phyloP scores from a whole-genome alignment of 2,329 filamentous ascomycete genomes.

The Claviceps digitariae region DNA sequence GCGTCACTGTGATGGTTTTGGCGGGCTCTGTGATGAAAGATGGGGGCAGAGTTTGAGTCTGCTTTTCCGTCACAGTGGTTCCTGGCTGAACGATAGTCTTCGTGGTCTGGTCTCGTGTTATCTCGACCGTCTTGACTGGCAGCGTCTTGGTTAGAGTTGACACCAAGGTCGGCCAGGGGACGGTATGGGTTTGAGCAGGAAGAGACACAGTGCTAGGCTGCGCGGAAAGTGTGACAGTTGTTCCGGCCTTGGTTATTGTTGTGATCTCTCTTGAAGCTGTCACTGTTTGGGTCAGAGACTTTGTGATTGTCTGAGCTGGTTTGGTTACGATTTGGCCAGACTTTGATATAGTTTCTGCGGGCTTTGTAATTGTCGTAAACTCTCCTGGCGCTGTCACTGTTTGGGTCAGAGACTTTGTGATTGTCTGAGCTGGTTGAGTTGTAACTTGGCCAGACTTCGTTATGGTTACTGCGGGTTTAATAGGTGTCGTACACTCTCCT shows the following conservation, averaged over 20 bases:
- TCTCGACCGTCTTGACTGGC: constrained; percentile 7
- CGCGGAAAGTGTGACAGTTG: constrained; percentile 14
- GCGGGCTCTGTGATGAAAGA: constrained; percentile 16
- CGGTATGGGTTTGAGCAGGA: constrained; percentile 12
- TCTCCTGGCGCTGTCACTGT: constrained; percentile 8
- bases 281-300: too few species aligned
- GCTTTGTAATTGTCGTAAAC: not conserved
- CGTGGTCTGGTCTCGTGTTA: constrained; percentile 12
- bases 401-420: too few species aligned
- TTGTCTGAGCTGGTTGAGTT: too few species aligned
- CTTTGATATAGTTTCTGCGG: too few species aligned
- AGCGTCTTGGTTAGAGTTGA: constrained; percentile 5
- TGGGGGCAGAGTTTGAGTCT: constrained; percentile 14
- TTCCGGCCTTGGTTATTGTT: constrained; percentile 2
- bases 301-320: too few species aligned
- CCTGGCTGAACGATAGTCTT: constrained; percentile 19
- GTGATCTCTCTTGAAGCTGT: constrained; percentile 5
- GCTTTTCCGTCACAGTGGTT: constrained; percentile 18
- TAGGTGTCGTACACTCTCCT: not conserved
- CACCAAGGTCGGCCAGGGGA: constrained; percentile 6
- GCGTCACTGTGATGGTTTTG: constrained; percentile 15
- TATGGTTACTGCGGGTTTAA: too few species aligned
- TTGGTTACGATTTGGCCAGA: too few species aligned
- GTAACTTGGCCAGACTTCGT: too few species aligned
- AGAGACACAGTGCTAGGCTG: constrained; percentile 14